Evolutionary conservation across 2,329 filamentous ascomycete species (phyloP).

Genomic region (Hypoxylon sp.): DNA sequence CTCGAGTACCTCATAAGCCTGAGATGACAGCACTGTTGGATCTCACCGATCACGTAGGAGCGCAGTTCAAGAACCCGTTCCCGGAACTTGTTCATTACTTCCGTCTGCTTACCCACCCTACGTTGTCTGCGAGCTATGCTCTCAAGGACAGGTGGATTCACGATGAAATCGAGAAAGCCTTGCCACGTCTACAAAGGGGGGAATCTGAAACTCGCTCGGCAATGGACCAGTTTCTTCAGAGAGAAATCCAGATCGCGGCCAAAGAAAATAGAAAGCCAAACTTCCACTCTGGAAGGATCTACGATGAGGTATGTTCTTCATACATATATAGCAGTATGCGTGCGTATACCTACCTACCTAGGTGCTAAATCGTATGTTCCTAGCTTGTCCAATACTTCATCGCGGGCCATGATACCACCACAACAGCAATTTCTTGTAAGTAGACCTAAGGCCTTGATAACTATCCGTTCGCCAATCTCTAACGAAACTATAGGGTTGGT

Average conservation of each 20-base stretch:
- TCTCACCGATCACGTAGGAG: not conserved
- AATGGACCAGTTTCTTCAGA: constrained; percentile 47
- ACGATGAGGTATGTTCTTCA: constrained; percentile 43
- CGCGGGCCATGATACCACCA: constrained; percentile 13
- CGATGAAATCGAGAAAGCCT: not conserved
- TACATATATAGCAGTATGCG: not conserved
- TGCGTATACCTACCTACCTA: not conserved
- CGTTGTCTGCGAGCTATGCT: not conserved
- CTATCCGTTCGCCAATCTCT: not conserved
- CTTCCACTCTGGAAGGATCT: constrained; percentile 45
- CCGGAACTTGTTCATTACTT: not conserved
- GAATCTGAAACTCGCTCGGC: constrained; percentile 31
- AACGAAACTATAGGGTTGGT: not conserved
- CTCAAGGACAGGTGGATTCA: not conserved
- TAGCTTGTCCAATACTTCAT: constrained; percentile 5
- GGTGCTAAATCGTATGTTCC: too few relatives aligned
- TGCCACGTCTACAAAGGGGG: constrained; percentile 1
- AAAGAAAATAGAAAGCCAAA: constrained; percentile 44
- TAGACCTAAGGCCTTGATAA: not conserved
- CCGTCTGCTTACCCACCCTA: not conserved
- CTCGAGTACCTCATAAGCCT: not conserved
- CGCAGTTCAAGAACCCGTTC: not conserved
- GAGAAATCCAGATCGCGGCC: constrained; percentile 45
- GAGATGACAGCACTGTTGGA: not conserved
- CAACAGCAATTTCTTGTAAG: not conserved